Evolutionary conservation across 306 rosid species (phyloP).

Genomic region (Fagus sylvatica): DNA sequence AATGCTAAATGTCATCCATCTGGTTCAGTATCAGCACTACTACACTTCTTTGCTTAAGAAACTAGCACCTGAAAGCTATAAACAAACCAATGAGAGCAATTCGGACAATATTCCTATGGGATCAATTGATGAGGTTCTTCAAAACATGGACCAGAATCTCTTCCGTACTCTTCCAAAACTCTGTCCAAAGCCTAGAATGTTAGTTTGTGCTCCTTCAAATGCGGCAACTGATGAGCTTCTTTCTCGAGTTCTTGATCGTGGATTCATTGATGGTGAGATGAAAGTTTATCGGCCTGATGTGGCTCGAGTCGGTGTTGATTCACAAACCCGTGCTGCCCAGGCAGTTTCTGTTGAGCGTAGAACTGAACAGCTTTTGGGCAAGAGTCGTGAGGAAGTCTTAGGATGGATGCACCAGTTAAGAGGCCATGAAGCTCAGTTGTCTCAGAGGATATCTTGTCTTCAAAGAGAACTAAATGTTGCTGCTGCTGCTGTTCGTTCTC

Average conservation of each 20-base stretch:
- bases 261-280: slow-evolving; percentile 99
- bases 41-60: slow-evolving; percentile 94
- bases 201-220: slow-evolving; percentile 98
- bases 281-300: slow-evolving; percentile 98
- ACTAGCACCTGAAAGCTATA: slow-evolving; percentile 98
- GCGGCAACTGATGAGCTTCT: slow-evolving; percentile 99
- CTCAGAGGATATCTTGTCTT: slow-evolving; percentile 71
- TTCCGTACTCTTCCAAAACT: slow-evolving; percentile 88
- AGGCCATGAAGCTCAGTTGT: slow-evolving; percentile 72
- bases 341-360: slow-evolving; percentile 99
- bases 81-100: slow-evolving; percentile 79
- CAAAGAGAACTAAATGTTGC: slow-evolving; percentile 91
- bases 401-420: slow-evolving; percentile 96
- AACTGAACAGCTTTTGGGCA: slow-evolving; percentile 90
- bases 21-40: slow-evolving; percentile 98
- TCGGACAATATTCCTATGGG: slow-evolving; percentile 66
- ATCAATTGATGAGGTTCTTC: slow-evolving; percentile 97
- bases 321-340: slow-evolving; percentile 99
- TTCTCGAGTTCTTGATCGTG: slow-evolving; percentile 94
- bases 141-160: slow-evolving; percentile 96
- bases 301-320: slow-evolving; percentile 96
- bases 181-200: slow-evolving; percentile 97
- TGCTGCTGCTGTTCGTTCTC: slow-evolving; percentile 87
- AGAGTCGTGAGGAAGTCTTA: slow-evolving; percentile 74
- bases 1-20: slow-evolving; percentile 97